Conservation (phyloP, 1,139 yeast genomes). For the Hyphopichia wangnamkhiaoensis region DNA sequence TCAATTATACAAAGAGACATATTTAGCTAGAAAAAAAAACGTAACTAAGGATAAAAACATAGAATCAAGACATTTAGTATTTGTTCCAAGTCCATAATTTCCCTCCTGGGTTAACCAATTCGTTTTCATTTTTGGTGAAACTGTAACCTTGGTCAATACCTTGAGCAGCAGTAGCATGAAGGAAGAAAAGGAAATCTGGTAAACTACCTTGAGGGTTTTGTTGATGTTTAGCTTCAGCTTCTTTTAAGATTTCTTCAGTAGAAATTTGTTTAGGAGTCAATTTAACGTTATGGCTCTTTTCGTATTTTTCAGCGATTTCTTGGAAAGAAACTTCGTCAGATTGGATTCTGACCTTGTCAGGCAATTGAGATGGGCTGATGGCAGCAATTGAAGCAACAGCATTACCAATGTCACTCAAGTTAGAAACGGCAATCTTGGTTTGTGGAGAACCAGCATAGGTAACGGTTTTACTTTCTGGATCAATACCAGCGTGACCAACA, state of each 20-base stretch:
- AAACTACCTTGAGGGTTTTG: slow-evolving; percentile 26
- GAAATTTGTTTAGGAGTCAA: slow-evolving; percentile 28
- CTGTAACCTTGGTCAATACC: slow-evolving; percentile 43
- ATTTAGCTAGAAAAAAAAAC: too few relatives aligned
- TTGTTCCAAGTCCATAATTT: slow-evolving; percentile 52
- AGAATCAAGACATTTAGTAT: too few relatives aligned
- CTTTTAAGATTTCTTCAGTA: slow-evolving; percentile 30
- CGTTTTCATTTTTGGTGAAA: slow-evolving; percentile 41
- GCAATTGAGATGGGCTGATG: slow-evolving; percentile 37
- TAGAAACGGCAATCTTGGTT: slow-evolving; percentile 30
- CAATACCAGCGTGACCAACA: slow-evolving; percentile 41
- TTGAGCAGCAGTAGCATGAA: slow-evolving; percentile 30
- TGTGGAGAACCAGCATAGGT: slow-evolving; percentile 46
- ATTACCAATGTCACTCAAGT: slow-evolving; percentile 49
- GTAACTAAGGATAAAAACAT: too few relatives aligned
- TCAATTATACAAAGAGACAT: too few relatives aligned
- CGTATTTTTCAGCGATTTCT: slow-evolving; percentile 43
- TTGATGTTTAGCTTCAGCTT: slow-evolving; percentile 28
- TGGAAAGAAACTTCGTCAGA: slow-evolving; percentile 42
- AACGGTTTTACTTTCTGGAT: slow-evolving; percentile 32
- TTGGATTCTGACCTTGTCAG: slow-evolving; percentile 45
- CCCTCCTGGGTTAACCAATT: slow-evolving; percentile 56
- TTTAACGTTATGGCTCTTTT: slow-evolving; percentile 37
- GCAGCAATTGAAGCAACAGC: slow-evolving; percentile 43
- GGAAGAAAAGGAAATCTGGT: slow-evolving; percentile 31